phyloP scores from a whole-genome alignment of 2,329 filamentous ascomycete genomes.

The Arthroderma uncinatum region DNA sequence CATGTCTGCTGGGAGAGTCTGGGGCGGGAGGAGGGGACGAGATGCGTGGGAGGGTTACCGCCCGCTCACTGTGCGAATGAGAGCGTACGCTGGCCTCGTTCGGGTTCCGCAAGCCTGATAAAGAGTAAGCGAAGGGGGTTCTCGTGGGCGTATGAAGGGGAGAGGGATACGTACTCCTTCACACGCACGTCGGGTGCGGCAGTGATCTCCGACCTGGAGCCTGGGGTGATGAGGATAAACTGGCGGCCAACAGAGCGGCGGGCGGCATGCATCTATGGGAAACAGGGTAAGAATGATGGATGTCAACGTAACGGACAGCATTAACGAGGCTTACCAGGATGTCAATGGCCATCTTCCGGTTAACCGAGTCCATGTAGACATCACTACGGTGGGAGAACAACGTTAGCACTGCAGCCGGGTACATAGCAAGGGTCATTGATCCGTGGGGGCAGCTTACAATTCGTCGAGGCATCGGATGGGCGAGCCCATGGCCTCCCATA shows the following conservation, averaged over 20 bases:
- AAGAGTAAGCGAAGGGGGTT: constrained; percentile 8
- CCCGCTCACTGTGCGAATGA: constrained; percentile 19
- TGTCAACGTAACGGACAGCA: constrained; percentile 5
- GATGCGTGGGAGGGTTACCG: too few species aligned
- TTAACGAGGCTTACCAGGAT: constrained; percentile 75
- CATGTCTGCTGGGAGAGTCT: too few species aligned
- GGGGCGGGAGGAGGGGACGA: too few species aligned
- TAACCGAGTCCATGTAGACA: constrained; percentile 98
- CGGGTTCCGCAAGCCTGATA: constrained; percentile 33
- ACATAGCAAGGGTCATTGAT: neutral
- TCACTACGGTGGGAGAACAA: constrained; percentile 42
- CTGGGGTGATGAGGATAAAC: constrained; percentile 93
- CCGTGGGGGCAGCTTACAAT: constrained; percentile 51
- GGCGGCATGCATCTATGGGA: constrained; percentile 61
- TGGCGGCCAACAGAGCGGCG: constrained; percentile 79
- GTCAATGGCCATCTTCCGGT: constrained; percentile 81
- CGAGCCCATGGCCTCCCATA: constrained; percentile 98
- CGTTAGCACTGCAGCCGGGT: constrained; percentile 2
- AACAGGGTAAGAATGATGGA: neutral
- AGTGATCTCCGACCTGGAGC: constrained; percentile 53
- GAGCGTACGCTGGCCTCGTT: constrained; percentile 34
- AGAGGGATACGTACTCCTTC: constrained; percentile 30
- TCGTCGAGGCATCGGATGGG: constrained; percentile 91
- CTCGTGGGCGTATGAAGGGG: neutral
- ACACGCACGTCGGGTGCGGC: constrained; percentile 36